Conservation (phyloP, 371 early-diverging fungal species). For the Lichtheimia corymbifera region DNA sequence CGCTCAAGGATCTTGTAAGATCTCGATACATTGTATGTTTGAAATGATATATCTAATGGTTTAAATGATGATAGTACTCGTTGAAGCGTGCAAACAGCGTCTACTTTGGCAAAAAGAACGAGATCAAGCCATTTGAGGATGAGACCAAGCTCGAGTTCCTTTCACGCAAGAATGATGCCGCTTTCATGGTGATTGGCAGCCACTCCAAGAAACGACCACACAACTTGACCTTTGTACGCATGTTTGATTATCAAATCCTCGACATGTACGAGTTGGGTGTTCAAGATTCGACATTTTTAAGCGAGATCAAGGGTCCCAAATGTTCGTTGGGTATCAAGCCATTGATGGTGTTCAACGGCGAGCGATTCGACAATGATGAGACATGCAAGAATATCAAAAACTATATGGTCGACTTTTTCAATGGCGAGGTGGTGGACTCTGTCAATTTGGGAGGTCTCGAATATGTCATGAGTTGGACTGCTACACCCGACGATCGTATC, state of each 20-base stretch:
- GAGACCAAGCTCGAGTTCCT: constrained; percentile 90
- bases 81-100: constrained; percentile 91
- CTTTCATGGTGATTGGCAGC: constrained; percentile 84
- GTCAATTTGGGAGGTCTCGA: constrained; percentile 89
- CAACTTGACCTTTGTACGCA: constrained; percentile 87
- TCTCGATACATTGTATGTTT: not conserved
- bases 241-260: constrained; percentile 89
- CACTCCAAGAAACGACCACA: constrained; percentile 97
- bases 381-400: constrained; percentile 76
- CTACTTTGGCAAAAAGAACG: constrained; percentile 91
- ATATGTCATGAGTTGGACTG: constrained; percentile 85
- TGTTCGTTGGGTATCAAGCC: constrained; percentile 90
- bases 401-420: constrained; percentile 90
- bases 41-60: not conserved
- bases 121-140: constrained; percentile 96
- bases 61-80: constrained; percentile 61
- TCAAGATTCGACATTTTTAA: constrained; percentile 62
- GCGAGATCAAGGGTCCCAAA: constrained; percentile 75
- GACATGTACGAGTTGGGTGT: constrained; percentile 96
- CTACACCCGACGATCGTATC: constrained; percentile 69
- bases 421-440: constrained; percentile 71
- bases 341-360: constrained; percentile 88
- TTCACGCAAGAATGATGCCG: constrained; percentile 91
- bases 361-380: constrained; percentile 74
- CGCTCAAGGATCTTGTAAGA: constrained; percentile 86